Base-by-base conservation (phyloP, 495 filamentous ascomycete genomes). In the Friedmanniomyces simplex region DNA sequence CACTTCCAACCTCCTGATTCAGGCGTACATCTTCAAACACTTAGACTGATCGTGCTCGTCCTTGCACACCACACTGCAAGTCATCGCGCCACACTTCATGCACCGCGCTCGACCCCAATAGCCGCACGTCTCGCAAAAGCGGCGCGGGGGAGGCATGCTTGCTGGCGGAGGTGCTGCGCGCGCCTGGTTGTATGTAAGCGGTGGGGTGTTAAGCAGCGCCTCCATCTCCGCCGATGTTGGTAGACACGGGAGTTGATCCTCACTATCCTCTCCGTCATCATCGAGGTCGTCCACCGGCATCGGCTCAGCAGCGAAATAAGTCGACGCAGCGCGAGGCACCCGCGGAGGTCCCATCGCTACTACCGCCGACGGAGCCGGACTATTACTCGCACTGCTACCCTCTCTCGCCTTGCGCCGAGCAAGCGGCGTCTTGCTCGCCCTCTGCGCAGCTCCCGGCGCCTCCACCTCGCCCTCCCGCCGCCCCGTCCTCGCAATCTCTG, bases 61-160 rank as follows among this genome's bases (percentile, higher is more conserved):
- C 61, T 91, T 80, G 68, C 90, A 95, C 59, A 86, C 84, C 54
- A 96, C 69, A 60, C 88, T 87, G 71, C 90, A 96, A 12, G 85
- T 86, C 61, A 87, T 70, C 54, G 78, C 75, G 36, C 88, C 88
- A 72, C 90, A 96, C 71, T 82, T 90, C 73, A 85, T 81, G 70
- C 90, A 96, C 69, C 79, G 81, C 28, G 89, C 85, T 61, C 85
- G 78, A 1, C 90, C 90, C 90, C 91, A 96, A 69, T 93, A 95
- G 30, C 90, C 90, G 71, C 90, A 96, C 51, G 91, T 83, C 65
- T 86, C 87, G 72, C 90, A 96, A 66, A 96, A 96, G 25, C 68
- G 66, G 51, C 89, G 75, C 45, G 66, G 67, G 52, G 76, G 72
- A n/a, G 87, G 82, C 50, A 62, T 63, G 43, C 63, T 65, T 4